Evolutionary conservation across 306 rosid species (phyloP), one percentile per base, ranked within the genome.

Genomic region (Ormosia semicastrata): DNA sequence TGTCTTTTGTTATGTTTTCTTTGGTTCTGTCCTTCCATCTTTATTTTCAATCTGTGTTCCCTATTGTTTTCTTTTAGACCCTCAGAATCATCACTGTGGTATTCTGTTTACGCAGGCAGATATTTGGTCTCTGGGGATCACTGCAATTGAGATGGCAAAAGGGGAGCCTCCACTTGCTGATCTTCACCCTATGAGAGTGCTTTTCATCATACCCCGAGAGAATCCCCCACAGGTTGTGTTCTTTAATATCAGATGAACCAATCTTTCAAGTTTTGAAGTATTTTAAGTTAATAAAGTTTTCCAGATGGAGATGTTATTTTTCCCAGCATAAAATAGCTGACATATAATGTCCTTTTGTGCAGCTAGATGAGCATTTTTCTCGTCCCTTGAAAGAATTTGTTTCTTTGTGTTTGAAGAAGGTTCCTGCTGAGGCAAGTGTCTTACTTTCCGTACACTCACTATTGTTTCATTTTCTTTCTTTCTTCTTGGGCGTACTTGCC

Each of bases 151-250:
- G 87, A 94, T 96, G 99, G 99, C 99, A 3, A 96, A 96, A 86
- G 99, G 98, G 80, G 99, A 96, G 74, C 99, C 99, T 62, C 99
- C 99, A 14, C 98, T 91, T 66, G 95, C 99, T 53, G 99, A 96
- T 91, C 97, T 96, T 84, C 99, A 94, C 78, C 98, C 99, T 13
- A 96, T 96, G 98, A 87, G 98, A 86, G 99, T 96, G 79, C 97
- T 96, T 85, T 96, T 96, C 84, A 92, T 96, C 83, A 96, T 96
- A 82, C 99, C 99, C 40, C 93, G 97, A 68, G 99, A 96, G 86
- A 96, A 81, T 86, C 99, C 99, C 58, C 99, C 99, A 32, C 99
- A 96, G 97, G 99, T 94, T 83, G 67, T 76, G 34, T 49, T 52
- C 36, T 36, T 66, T 56, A 67, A 30, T 78, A 37, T 73, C 37